Percentiles rank a stretch among this genome's conserved stretches.
Evolutionary conservation across 257 asterid genomes (phyloP).

Genomic region (Solanum arcanum): DNA sequence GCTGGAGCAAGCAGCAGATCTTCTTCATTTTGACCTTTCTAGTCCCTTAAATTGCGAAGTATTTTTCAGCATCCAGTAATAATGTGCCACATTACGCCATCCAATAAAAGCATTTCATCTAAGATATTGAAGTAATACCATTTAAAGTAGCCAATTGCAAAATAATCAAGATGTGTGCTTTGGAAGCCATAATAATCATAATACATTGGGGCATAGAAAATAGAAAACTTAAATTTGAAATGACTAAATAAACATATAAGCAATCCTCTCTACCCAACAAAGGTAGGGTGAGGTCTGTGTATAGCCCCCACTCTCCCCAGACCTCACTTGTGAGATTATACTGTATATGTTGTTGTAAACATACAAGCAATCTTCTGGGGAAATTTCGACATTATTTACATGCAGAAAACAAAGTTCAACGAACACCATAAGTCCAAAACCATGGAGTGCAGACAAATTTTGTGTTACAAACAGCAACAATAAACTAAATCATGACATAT

Average conservation of each 20-base stretch:
- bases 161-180: not conserved
- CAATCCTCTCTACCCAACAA: not conserved
- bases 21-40: not conserved
- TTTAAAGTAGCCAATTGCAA: not conserved
- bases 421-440: not conserved
- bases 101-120: not conserved
- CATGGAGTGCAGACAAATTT: not conserved
- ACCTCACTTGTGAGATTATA: not conserved
- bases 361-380: not conserved
- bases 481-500: not conserved
- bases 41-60: not conserved
- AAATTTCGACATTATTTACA: not conserved
- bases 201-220: not conserved
- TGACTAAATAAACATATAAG: not conserved
- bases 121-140: not conserved
- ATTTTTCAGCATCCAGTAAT: not conserved
- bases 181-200: not conserved
- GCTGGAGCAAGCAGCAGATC: not conserved
- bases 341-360: not conserved
- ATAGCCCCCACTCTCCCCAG: not conserved
- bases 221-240: not conserved
- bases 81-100: not conserved
- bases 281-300: not conserved
- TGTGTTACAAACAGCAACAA: not conserved
- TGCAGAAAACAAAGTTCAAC: not conserved